phyloP scores from a whole-genome alignment of 2,329 filamentous ascomycete genomes.

The Fusarium neocosmosporiellum region DNA sequence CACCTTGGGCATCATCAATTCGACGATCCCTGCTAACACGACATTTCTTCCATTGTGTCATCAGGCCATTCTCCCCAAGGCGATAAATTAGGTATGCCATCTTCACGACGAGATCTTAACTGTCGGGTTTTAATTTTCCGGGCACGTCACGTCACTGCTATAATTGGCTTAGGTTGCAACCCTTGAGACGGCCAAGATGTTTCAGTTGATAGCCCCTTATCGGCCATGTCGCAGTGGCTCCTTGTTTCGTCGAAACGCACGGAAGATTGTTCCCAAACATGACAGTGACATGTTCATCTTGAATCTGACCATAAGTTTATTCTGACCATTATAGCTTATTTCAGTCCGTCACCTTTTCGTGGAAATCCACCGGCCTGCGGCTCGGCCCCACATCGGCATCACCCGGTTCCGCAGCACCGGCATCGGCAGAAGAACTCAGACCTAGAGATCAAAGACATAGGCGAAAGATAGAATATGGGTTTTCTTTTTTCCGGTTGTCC shows the following conservation, averaged over 20 bases:
- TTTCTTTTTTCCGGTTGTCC: no score
- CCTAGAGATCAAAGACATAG: not conserved
- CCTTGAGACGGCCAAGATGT: constrained; percentile 4
- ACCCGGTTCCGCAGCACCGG: not conserved
- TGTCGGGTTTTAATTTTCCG: constrained; percentile 1
- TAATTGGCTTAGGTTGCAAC: not conserved
- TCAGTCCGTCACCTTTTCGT: not conserved
- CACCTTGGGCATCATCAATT: not conserved
- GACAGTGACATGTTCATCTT: not conserved
- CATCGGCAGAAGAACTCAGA: not conserved
- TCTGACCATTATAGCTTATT: not conserved
- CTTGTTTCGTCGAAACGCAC: not conserved
- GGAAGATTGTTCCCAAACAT: not conserved
- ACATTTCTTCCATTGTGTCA: not conserved
- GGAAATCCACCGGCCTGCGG: not conserved
- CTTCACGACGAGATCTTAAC: not conserved
- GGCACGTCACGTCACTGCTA: not conserved
- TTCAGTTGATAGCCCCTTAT: not conserved
- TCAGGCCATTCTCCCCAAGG: not conserved
- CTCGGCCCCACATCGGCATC: not conserved
- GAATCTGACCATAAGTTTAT: not conserved
- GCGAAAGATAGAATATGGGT: not conserved
- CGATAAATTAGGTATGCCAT: not conserved
- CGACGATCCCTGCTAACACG: not conserved
- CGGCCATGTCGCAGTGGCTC: not conserved